Evolutionary conservation across 2,329 filamentous ascomycete genomes (phyloP).

Genomic region (Mollisiaceae sp.): DNA sequence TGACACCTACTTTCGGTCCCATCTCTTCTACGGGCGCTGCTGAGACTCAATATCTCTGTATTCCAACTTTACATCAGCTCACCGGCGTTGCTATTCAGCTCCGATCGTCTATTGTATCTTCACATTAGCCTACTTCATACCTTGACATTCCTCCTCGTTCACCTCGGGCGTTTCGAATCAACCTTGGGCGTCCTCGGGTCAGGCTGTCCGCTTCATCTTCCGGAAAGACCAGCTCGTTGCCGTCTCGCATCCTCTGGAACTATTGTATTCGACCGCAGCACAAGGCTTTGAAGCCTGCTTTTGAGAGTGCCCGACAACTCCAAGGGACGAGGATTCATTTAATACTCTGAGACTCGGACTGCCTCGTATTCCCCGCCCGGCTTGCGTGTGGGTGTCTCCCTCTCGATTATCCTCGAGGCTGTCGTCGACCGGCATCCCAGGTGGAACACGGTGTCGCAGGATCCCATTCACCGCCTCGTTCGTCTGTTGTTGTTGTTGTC

Average conservation of each 20-base stretch:
- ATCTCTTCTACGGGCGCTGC: constrained; percentile 6
- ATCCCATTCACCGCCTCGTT: constrained; percentile 30
- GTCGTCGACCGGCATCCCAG: neutral
- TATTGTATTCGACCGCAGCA: constrained; percentile 3
- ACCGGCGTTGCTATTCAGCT: neutral
- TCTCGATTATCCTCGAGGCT: constrained; percentile 17
- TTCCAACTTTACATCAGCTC: constrained; percentile 11
- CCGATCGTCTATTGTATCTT: constrained; percentile 8
- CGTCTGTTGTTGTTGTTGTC: constrained; percentile 21
- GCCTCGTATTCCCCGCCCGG: constrained; percentile 16
- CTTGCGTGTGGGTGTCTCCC: neutral
- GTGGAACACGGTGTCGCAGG: constrained; percentile 15
- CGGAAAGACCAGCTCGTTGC: neutral
- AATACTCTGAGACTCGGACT: constrained; percentile 24
- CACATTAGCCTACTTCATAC: constrained; percentile 9
- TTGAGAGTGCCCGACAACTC: constrained; percentile 10
- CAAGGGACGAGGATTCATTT: constrained; percentile 11
- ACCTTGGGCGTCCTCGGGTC: constrained; percentile 1
- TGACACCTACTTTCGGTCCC: constrained; percentile 1
- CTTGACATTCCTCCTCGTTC: neutral
- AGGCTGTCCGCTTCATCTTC: neutral
- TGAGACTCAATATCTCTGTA: neutral
- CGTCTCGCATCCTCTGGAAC: constrained; percentile 5
- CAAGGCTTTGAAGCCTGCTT: constrained; percentile 3
- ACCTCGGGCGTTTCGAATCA: neutral